Evolutionary conservation across 257 asterid species (phyloP), one percentile per base, ranked within the genome.

Genomic region (Striga asiatica): DNA sequence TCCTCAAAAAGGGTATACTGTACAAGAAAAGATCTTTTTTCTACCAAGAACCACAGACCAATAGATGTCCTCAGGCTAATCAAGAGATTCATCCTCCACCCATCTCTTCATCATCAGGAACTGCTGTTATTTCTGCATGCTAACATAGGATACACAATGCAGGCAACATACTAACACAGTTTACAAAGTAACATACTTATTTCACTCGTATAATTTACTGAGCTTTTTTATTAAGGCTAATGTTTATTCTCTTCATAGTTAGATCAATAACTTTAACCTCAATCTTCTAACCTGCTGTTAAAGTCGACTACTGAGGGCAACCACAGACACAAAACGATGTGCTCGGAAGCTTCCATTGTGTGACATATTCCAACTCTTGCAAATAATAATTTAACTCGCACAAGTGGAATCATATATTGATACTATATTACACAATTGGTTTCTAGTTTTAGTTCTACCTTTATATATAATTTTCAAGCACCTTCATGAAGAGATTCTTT

Each of bases 241-340:
- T n/a, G n/a, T n/a, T n/a, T 3, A n/a, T 6, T 47, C 41, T 4
- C 57, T 54, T 43, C 37, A 10, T 29, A 62, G 13, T 50, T 54
- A 16, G 37, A 37, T 38, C 46, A 21, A 42, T 56, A 31, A 52
- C 54, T 13, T 49, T 34, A 54, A 61, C 10, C 58, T 73, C 56
- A 53, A 28, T 66, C 48, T 66, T 63, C 43, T 56, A 21, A 59
- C 28, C 60, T 52, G 60, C 38, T 69, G 37, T 56, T n/a, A 50
- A 74, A 89, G 98, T n/a, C n/a, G n/a, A n/a, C n/a, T n/a, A 86
- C 86, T 81, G 17, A 96, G 86, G 76, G 97, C 97, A 35, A 96
- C 96, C 22, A 81, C 74, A 11, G 64, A 83, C 60, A 59, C 85
- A 81, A 73, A 79, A 78, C 59, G 71, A 71, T 74, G 72, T 83